These are phyloP conservation scores for Adenanthera pavonina DNA, from an alignment of 306 rosid species.

Conservation along the genomic window DNA sequence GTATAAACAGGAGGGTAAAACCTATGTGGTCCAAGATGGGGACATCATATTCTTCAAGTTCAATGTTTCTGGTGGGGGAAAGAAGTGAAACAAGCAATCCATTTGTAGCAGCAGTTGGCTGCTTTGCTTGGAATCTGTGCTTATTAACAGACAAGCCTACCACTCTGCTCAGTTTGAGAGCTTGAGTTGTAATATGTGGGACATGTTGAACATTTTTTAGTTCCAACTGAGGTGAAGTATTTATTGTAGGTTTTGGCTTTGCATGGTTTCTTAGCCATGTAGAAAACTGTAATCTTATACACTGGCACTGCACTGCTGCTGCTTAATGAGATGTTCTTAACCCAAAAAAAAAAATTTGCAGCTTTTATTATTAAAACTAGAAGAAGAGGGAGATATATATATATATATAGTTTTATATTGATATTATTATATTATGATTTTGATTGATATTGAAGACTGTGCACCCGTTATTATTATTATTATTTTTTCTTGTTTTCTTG, in stretches of 20 bases:
- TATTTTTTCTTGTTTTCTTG: background rate
- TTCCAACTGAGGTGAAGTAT: conserved; percentile 15
- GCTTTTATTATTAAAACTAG: background rate
- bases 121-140: conserved; percentile 38
- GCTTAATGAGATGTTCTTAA: background rate
- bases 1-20: conserved; percentile 95
- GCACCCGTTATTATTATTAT: too few species aligned
- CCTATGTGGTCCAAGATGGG: conserved; percentile 91
- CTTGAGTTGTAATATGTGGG: conserved; percentile 45
- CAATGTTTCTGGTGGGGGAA: conserved; percentile 96
- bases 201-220: conserved; percentile 27
- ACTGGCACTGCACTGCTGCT: conserved; percentile 15
- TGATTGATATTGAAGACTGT: too few species aligned
- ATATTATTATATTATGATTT: too few species aligned
- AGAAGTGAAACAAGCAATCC: conserved; percentile 65
- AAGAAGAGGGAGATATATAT: too few species aligned
- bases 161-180: conserved; percentile 40
- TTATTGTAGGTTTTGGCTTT: conserved; percentile 37
- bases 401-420: too few species aligned
- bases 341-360: background rate
- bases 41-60: conserved; percentile 93
- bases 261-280: conserved; percentile 18
- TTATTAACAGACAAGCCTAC: conserved; percentile 24
- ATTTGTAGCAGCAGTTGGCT: background rate
- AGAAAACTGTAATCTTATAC: conserved; percentile 9